These are phyloP conservation scores for Alloteropsis semialata DNA, from an alignment of 176 grass and related monocot species.

Conservation along the genomic window DNA sequence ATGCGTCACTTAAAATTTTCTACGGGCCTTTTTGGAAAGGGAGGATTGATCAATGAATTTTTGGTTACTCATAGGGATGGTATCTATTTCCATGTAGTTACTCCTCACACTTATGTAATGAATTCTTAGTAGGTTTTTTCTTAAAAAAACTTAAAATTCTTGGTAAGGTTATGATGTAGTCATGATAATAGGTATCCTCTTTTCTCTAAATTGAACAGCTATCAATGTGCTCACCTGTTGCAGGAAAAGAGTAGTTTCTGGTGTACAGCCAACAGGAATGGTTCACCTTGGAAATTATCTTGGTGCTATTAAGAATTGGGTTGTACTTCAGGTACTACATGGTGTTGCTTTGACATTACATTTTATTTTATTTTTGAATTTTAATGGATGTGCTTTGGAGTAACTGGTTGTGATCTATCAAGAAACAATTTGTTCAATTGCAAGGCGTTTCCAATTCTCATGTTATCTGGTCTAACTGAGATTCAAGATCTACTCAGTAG, in stretches of 20 bases:
- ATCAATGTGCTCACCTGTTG: neutral
- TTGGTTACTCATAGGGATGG: neutral
- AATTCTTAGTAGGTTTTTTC: no score
- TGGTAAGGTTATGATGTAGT: neutral
- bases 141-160: no score
- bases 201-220: slow-evolving; percentile 5
- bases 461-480: slow-evolving; percentile 5
- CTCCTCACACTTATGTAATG: slow-evolving; percentile 6
- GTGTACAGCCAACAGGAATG: slow-evolving; percentile 92
- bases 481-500: slow-evolving; percentile 15
- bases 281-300: slow-evolving; percentile 99
- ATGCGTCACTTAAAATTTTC: neutral
- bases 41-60: neutral
- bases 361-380: slow-evolving; percentile 11
- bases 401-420: neutral
- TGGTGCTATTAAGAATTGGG: slow-evolving; percentile 96
- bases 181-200: slow-evolving; percentile 4
- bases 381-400: neutral
- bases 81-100: neutral
- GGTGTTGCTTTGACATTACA: neutral
- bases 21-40: neutral
- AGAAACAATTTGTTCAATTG: neutral
- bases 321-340: slow-evolving; percentile 79
- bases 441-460: neutral
- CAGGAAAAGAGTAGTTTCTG: slow-evolving; percentile 99